A percentile compares a stretch with the other conserved stretches of the same genome.
phyloP scores from a whole-genome alignment of 495 filamentous ascomycete species.

The Penicillium roqueforti region DNA sequence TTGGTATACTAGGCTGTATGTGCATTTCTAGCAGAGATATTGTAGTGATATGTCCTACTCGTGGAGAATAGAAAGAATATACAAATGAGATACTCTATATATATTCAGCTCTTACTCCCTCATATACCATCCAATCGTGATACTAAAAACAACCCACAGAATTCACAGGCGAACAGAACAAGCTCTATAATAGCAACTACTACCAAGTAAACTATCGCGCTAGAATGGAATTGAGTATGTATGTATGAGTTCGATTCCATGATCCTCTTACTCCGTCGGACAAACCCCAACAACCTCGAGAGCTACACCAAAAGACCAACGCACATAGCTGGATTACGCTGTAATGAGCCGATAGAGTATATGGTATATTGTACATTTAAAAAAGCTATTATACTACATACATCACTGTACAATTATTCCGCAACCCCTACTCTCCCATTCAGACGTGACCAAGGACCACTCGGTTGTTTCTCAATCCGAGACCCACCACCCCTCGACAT shows the following conservation, averaged over 20 bases:
- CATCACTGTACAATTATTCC: background rate
- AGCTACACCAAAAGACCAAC: background rate
- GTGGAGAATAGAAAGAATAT: too few relatives aligned
- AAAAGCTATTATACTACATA: background rate
- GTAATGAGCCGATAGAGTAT: background rate
- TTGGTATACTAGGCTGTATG: too few relatives aligned
- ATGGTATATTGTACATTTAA: background rate
- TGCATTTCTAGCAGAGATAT: too few relatives aligned
- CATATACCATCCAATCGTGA: background rate
- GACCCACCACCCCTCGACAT: slow-evolving; percentile 21
- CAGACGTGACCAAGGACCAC: slow-evolving; percentile 38
- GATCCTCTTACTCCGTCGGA: too few relatives aligned
- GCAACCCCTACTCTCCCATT: slow-evolving; percentile 35
- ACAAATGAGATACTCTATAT: too few relatives aligned
- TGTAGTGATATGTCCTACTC: too few relatives aligned
- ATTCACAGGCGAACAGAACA: background rate
- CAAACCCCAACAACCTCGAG: too few relatives aligned
- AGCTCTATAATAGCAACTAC: background rate
- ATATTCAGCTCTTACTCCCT: background rate
- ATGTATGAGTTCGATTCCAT: background rate
- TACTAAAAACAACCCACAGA: background rate
- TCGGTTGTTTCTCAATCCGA: slow-evolving; percentile 24
- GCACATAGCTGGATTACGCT: background rate
- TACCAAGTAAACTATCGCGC: background rate
- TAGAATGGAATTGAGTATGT: background rate